Evolutionary conservation across 2,329 filamentous ascomycete species (phyloP).

Genomic region (Penicillium glabrum): DNA sequence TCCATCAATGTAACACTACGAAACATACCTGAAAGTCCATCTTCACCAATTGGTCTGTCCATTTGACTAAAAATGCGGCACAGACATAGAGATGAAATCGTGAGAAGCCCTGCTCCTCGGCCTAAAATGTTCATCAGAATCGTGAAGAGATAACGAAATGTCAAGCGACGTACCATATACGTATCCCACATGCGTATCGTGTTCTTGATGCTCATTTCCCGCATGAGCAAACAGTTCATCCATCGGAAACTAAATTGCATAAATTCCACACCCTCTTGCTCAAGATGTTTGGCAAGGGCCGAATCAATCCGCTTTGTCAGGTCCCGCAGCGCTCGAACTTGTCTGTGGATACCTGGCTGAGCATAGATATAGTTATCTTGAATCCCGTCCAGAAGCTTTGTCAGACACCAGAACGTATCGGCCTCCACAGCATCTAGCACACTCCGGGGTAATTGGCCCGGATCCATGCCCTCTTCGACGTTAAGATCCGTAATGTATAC

Average conservation of each 20-base stretch:
- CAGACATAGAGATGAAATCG: slow-evolving; percentile 98
- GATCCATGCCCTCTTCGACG: slow-evolving; percentile 94
- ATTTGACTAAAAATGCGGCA: slow-evolving; percentile 95
- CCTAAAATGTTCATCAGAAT: slow-evolving; percentile 54
- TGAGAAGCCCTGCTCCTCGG: slow-evolving; percentile 97
- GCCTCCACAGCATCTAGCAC: slow-evolving; percentile 96
- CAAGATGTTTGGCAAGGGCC: slow-evolving; percentile 80
- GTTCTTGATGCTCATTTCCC: slow-evolving; percentile 93
- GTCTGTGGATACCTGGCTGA: slow-evolving; percentile 92
- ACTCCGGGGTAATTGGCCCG: slow-evolving; percentile 83
- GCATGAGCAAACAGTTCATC: slow-evolving; percentile 99
- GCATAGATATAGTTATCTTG: slow-evolving; percentile 99
- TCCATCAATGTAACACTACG: neutral
- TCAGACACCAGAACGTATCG: slow-evolving; percentile 97
- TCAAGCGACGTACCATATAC: slow-evolving; percentile 69
- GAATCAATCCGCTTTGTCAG: slow-evolving; percentile 87
- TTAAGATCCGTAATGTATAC: slow-evolving; percentile 93
- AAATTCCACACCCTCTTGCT: slow-evolving; percentile 90
- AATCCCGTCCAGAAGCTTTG: slow-evolving; percentile 96
- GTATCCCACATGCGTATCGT: slow-evolving; percentile 99
- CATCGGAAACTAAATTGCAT: slow-evolving; percentile 99
- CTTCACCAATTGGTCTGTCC: slow-evolving; percentile 89
- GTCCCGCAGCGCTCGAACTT: slow-evolving; percentile 85
- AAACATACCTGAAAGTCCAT: slow-evolving; percentile 79
- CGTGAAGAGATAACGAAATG: neutral